Base-by-base conservation (phyloP, 2,329 filamentous ascomycete species). In the Cladosporium sp. region DNA sequence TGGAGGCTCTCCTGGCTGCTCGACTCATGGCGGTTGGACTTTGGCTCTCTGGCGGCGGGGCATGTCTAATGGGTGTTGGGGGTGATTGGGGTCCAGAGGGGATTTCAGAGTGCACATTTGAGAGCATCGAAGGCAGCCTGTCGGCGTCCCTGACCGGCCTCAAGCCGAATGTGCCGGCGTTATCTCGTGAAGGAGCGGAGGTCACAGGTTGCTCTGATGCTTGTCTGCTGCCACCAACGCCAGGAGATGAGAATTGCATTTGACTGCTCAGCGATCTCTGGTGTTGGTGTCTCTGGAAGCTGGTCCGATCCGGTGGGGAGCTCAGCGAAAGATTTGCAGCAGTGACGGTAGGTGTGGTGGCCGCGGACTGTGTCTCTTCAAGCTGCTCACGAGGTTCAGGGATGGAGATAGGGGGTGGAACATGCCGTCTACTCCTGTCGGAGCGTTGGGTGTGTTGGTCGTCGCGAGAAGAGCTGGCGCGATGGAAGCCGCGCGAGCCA, bases 41-140 rank as follows among this genome's bases (percentile, higher is more conserved):
- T 18, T 48, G 69, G 52, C 69, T 73, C 24, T 61, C 64, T 61
- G 71, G 55, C 50, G 70, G 85, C 43, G 76, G 71, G 20, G 83
- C 74, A 1, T 85, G 83, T 41, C 85, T 85, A 39, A 87, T 78
- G 12, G 90, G 90, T 1, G 90, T 95, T 6, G 89, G 93, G 1
- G 90, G 90, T 11, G 90, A 96, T 51, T 91, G 88, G 7, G 93
- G 93, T 66, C 95, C 91, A n/a, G 92, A 96, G 37, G 80, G 80
- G 48, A 90, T 72, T 47, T 86, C 85, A 9, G 80, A 76, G 56
- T 86, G 80, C 48, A 85, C 75, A 36, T 85, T 80, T 6, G 86
- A 81, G 39, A 85, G 76, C 84, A 93, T 95, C 47, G 87, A 93
- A 41, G 86, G 88, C 52, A 93, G 79, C 53, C 90, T 83, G 66